Conservation (phyloP, 1,284 basidiomycete genomes). For the Malassezia yamatoensis region DNA sequence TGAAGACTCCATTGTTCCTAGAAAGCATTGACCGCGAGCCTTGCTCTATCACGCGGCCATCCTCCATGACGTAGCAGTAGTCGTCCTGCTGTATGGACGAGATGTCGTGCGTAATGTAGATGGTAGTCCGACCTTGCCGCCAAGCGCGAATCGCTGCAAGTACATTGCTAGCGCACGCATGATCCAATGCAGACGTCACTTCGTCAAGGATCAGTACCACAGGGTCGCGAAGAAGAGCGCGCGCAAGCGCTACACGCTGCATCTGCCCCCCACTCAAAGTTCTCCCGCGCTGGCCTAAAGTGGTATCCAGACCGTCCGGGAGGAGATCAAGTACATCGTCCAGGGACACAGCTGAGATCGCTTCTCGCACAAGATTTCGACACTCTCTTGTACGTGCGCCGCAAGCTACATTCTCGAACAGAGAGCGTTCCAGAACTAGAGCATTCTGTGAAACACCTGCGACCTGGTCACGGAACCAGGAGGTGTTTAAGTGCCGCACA, state of each 20-base stretch:
- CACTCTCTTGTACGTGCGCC: conserved; percentile 48
- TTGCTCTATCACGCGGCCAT: conserved; percentile 72
- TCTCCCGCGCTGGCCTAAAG: conserved; percentile 60
- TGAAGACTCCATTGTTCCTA: neutral
- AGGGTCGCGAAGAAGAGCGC: conserved; percentile 76
- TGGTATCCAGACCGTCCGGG: conserved; percentile 78
- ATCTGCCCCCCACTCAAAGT: conserved; percentile 83
- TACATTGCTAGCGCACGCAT: conserved; percentile 73
- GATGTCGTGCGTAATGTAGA: conserved; percentile 93
- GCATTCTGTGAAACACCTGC: conserved; percentile 67
- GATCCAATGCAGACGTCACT: conserved; percentile 87
- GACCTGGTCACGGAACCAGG: conserved; percentile 64
- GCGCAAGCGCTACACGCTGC: conserved; percentile 80
- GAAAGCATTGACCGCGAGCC: conserved; percentile 53
- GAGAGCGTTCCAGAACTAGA: conserved; percentile 67
- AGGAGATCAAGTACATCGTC: conserved; percentile 76
- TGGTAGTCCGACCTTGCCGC: conserved; percentile 74
- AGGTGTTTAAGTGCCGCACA: conserved; percentile 59
- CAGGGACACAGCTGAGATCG: conserved; percentile 66
- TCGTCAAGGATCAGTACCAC: conserved; percentile 88
- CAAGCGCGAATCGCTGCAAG: conserved; percentile 77
- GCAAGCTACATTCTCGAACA: conserved; percentile 82
- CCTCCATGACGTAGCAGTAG: conserved; percentile 82
- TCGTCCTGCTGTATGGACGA: conserved; percentile 67
- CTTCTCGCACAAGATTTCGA: conserved; percentile 50